These are phyloP conservation scores for Nosema muscidifuracis DNA, from an alignment of 371 early-diverging fungal species.

Conservation along the genomic window DNA sequence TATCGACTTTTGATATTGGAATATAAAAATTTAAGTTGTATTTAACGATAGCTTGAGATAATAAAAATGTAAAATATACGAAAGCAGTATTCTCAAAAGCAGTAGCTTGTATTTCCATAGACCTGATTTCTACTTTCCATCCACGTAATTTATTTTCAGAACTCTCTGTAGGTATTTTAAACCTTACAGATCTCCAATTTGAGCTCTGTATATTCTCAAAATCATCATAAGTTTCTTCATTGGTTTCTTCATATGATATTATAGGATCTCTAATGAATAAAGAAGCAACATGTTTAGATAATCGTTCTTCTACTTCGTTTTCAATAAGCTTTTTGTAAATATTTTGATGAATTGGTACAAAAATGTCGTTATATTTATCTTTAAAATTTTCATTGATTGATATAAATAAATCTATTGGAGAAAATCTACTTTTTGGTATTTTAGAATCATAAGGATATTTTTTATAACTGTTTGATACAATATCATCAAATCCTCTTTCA, in stretches of 20 bases:
- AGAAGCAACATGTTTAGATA: constrained; percentile 85
- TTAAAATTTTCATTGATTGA: constrained; percentile 60
- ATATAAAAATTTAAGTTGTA: constrained; percentile 86
- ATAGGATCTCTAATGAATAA: constrained; percentile 95
- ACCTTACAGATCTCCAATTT: constrained; percentile 96
- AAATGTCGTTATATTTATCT: constrained; percentile 83
- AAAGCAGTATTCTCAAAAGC: constrained; percentile 95
- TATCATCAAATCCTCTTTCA: constrained; percentile 69
- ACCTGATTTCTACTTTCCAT: constrained; percentile 94
- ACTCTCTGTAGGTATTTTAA: constrained; percentile 74
- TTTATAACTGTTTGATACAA: not conserved
- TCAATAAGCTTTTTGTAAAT: constrained; percentile 69
- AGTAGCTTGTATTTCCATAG: constrained; percentile 91
- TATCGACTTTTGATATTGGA: constrained; percentile 75
- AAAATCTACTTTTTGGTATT: constrained; percentile 90
- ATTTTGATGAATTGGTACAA: constrained; percentile 71
- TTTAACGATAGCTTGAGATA: constrained; percentile 77
- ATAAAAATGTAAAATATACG: constrained; percentile 78
- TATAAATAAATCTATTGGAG: constrained; percentile 82
- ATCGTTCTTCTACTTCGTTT: constrained; percentile 72
- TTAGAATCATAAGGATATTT: constrained; percentile 16
- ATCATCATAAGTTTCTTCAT: constrained; percentile 64
- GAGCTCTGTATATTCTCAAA: constrained; percentile 87
- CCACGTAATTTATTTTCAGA: constrained; percentile 73
- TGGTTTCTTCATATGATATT: constrained; percentile 77